phyloP scores from a whole-genome alignment of 148 eudicot genomes.

The Linanthus parryae region DNA sequence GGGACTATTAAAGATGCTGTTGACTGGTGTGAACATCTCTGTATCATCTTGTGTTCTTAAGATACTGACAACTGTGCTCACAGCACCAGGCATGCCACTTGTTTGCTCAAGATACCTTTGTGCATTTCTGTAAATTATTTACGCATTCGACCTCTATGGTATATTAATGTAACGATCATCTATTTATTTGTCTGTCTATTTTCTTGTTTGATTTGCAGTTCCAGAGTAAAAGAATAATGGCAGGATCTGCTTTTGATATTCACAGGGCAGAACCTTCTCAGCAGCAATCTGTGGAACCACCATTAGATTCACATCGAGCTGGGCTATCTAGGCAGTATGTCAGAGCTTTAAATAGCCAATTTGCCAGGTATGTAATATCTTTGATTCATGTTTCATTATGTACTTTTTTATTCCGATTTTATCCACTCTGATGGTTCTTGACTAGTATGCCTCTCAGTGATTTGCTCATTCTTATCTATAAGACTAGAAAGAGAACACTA shows the following conservation, averaged over 20 bases:
- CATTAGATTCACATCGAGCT: slow-evolving; percentile 57
- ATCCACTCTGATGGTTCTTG: background rate
- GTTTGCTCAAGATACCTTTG: too few relatives aligned
- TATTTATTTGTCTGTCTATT: slow-evolving; percentile 4
- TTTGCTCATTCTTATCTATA: too few relatives aligned
- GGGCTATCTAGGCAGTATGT: slow-evolving; percentile 76
- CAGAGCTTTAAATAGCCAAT: slow-evolving; percentile 88
- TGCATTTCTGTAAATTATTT: background rate
- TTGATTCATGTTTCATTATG: slow-evolving; percentile 10
- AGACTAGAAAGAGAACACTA: too few relatives aligned
- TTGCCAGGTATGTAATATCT: slow-evolving; percentile 54
- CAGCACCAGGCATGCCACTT: too few relatives aligned
- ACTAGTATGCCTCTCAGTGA: too few relatives aligned
- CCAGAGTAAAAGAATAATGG: slow-evolving; percentile 45
- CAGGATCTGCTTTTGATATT: slow-evolving; percentile 44
- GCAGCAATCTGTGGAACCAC: slow-evolving; percentile 27
- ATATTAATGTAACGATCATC: background rate
- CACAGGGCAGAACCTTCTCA: slow-evolving; percentile 40
- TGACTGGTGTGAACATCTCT: too few relatives aligned
- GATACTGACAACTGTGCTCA: too few relatives aligned
- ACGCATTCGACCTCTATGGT: background rate
- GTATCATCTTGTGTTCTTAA: too few relatives aligned
- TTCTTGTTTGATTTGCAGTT: slow-evolving; percentile 34
- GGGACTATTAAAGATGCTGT: too few relatives aligned
- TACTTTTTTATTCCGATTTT: background rate